Base-by-base conservation (phyloP, 2,329 filamentous ascomycete genomes). In the Myriosclerotinia scirpicola region DNA sequence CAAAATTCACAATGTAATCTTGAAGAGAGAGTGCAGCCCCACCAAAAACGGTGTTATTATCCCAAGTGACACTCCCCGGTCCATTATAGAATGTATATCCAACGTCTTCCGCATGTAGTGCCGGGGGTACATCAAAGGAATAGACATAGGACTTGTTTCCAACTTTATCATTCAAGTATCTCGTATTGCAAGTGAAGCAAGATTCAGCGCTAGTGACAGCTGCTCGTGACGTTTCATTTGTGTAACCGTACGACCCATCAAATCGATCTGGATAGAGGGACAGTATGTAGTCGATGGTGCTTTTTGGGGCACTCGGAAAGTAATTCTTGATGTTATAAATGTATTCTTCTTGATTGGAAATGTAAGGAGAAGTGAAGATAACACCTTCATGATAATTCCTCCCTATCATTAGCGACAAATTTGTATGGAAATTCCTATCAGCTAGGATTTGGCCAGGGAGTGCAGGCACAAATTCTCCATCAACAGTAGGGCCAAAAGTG, bases 51-150 rank as follows among this genome's bases (percentile, higher is more conserved):
- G 53, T 15, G 1, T 7, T 54, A 2, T 17, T 30, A 0, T 68
- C 68, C 54, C 78, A 71, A 22, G 78, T 73, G 9, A 69, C 42
- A 2, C 69, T 68, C 2, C 71, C 73, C 36, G 71, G 71, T 22
- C 77, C 77, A 53, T 81, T 79, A 75, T 80, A 86, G 75, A 81
- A 86, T 1, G 81, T 83, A 69, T 83, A 86, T 0, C 78, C 68
- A 4, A 84, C 69, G 69, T 87, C 84, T 56, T 79, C 73, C n/a
- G 80, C 83, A 71, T 87, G 85, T 42, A 84, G 76, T 5, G 78
- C 83, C 0, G 84, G 84, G 0, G 81, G 80, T 0, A 84, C 78
- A 38, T 79, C 77, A 71, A 86, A 87, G 26, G 81, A 74, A 75
- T 86, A 86, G 2, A 78, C 77, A 73, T 82, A 83, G 0, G 82